Percentiles rank a stretch among this genome's conserved stretches.
These are phyloP conservation scores for Agrocybe pediades DNA, from an alignment of 768 basidiomycete species.

Conservation along the genomic window DNA sequence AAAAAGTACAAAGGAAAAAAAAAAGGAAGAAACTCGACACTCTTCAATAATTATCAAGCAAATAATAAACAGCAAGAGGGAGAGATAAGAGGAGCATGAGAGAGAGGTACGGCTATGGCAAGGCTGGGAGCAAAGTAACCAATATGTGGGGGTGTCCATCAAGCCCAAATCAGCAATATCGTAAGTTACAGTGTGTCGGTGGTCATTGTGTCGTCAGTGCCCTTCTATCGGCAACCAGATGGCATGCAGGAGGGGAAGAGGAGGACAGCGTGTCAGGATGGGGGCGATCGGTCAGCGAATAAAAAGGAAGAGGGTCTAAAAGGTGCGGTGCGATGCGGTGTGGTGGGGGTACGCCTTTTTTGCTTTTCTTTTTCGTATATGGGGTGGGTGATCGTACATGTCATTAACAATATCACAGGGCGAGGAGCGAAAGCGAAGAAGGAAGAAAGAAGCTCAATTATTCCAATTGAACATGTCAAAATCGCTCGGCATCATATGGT, in stretches of 20 bases:
- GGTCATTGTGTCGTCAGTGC: slow-evolving; percentile 9
- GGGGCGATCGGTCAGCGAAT: background rate
- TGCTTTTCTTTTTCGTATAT: background rate
- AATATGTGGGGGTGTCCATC: slow-evolving; percentile 10
- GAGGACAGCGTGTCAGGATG: background rate
- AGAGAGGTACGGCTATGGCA: slow-evolving; percentile 1
- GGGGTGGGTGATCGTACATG: background rate
- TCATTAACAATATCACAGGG: background rate
- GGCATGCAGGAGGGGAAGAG: slow-evolving; percentile 1
- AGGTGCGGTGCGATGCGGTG: no score
- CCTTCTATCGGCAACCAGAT: slow-evolving; percentile 6
- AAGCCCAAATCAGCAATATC: slow-evolving; percentile 16
- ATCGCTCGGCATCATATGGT: slow-evolving; percentile 46
- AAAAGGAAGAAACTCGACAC: slow-evolving; percentile 17
- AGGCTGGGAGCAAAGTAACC: slow-evolving; percentile 4
- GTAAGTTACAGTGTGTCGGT: slow-evolving; percentile 23
- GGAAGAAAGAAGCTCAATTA: slow-evolving; percentile 26
- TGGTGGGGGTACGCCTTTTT: background rate
- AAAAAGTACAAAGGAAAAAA: slow-evolving; percentile 20
- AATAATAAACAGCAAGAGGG: slow-evolving; percentile 27
- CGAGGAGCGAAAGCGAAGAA: slow-evolving; percentile 3
- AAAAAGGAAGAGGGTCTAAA: background rate
- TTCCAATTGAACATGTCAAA: slow-evolving; percentile 65
- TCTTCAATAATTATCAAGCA: slow-evolving; percentile 30
- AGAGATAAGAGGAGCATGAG: slow-evolving; percentile 1